Conservation (phyloP, 1,284 basidiomycete genomes). For the Erythrobasidium hasegawianum region DNA sequence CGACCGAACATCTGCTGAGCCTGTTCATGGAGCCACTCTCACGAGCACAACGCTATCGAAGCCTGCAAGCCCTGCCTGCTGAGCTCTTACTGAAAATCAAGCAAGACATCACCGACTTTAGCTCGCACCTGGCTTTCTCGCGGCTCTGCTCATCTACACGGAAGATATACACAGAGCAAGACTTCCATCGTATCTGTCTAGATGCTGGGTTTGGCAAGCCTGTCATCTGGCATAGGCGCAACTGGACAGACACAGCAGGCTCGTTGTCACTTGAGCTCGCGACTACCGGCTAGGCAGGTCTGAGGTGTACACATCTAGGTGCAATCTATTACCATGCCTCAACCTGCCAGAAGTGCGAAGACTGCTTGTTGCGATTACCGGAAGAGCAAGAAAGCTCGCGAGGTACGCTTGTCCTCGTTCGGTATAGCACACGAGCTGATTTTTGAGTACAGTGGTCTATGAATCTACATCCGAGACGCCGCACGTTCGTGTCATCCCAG, state of each 20-base stretch:
- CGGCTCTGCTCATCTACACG: slow-evolving; percentile 11
- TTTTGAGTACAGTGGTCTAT: background rate
- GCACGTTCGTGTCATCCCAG: background rate
- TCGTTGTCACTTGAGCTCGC: too few relatives aligned
- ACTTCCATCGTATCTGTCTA: slow-evolving; percentile 13
- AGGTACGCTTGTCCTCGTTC: too few relatives aligned
- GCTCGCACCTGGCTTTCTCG: slow-evolving; percentile 11
- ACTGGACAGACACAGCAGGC: slow-evolving; percentile 13
- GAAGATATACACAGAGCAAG: slow-evolving; percentile 6
- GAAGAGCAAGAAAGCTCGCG: background rate
- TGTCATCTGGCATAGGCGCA: slow-evolving; percentile 1
- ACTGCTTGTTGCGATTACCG: background rate
- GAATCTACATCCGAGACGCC: background rate
- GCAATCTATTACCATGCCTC: background rate
- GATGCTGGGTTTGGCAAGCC: slow-evolving; percentile 10
- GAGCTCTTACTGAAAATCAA: slow-evolving; percentile 27
- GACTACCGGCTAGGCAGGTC: too few relatives aligned
- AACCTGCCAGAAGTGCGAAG: background rate
- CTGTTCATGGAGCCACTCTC: too few relatives aligned
- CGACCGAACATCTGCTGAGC: too few relatives aligned
- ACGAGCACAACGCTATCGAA: background rate
- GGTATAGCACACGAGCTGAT: background rate
- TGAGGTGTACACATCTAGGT: too few relatives aligned
- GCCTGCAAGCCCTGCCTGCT: slow-evolving; percentile 15
- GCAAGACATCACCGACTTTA: slow-evolving; percentile 10